phyloP scores from a whole-genome alignment of 495 filamentous ascomycete species.

The Aspergillus biplanus region DNA sequence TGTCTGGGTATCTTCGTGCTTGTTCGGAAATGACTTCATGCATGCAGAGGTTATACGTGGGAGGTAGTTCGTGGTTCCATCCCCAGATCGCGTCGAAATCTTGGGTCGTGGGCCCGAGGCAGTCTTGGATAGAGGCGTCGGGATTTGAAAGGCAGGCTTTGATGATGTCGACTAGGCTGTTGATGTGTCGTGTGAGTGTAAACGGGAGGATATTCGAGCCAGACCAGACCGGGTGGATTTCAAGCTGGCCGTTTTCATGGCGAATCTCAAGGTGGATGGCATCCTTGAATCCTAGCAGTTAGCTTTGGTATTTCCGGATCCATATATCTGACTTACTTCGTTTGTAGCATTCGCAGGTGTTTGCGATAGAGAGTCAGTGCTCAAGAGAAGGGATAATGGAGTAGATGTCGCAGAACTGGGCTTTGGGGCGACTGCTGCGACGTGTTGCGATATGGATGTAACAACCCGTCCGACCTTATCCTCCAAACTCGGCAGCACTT shows the following conservation, averaged over 20 bases:
- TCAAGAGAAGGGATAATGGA: constrained; percentile 33
- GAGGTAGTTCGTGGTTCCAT: constrained; percentile 39
- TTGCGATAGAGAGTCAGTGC: constrained; percentile 32
- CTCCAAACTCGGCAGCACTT: constrained; percentile 33
- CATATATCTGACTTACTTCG: constrained; percentile 27
- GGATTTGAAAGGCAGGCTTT: constrained; percentile 31
- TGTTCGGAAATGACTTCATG: constrained; percentile 50
- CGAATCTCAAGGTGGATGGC: constrained; percentile 34
- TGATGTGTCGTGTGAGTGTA: constrained; percentile 36
- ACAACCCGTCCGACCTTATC: constrained; percentile 27
- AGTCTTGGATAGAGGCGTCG: constrained; percentile 28
- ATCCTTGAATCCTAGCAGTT: constrained; percentile 9
- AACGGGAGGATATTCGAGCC: constrained; percentile 36
- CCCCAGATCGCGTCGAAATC: constrained; percentile 40
- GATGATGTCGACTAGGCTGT: constrained; percentile 37
- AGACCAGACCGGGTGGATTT: constrained; percentile 35
- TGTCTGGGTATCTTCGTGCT: constrained; percentile 34
- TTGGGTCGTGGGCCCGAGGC: constrained; percentile 28
- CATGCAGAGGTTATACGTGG: constrained; percentile 42
- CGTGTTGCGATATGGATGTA: constrained; percentile 25
- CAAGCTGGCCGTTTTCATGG: constrained; percentile 27
- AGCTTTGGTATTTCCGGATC: not conserved
- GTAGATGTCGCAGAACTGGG: not conserved
- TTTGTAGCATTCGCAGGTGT: constrained; percentile 24
- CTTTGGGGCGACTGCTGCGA: constrained; percentile 18